phyloP scores from a whole-genome alignment of 2,329 filamentous ascomycete genomes.

The Verticillium nonalfalfae region DNA sequence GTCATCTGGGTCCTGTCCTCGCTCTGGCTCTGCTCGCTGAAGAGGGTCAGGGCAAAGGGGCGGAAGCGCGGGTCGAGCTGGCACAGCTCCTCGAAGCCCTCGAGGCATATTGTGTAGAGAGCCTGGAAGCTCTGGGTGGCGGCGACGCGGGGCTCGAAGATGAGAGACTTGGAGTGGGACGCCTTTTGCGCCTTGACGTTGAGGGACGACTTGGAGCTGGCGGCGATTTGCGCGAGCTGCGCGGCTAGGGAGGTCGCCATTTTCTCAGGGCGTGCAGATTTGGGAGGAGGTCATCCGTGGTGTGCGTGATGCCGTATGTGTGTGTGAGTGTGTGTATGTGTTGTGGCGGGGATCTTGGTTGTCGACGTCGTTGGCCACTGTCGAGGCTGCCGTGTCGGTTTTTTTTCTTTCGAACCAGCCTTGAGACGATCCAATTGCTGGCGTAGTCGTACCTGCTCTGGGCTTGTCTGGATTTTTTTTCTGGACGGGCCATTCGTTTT shows the following conservation, averaged over 20 bases:
- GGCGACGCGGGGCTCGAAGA: constrained; percentile 83
- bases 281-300: constrained; percentile 8
- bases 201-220: constrained; percentile 82
- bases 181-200: constrained; percentile 90
- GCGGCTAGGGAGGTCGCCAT: constrained; percentile 87
- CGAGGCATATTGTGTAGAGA: constrained; percentile 77
- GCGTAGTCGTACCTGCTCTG: neutral
- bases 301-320: neutral
- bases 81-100: constrained; percentile 89
- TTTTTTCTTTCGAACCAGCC: neutral
- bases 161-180: constrained; percentile 87
- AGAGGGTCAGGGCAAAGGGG: constrained; percentile 70
- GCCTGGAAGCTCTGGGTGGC: constrained; percentile 85
- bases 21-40: constrained; percentile 87
- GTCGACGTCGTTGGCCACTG: neutral
- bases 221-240: constrained; percentile 89
- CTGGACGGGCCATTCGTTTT: constrained; percentile 16
- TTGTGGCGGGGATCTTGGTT: neutral
- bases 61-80: constrained; percentile 74
- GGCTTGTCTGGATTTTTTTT: constrained; percentile 8
- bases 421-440: neutral
- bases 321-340: neutral
- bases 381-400: neutral
- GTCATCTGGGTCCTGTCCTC: constrained; percentile 86
- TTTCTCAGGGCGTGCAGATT: constrained; percentile 1